phyloP scores from a whole-genome alignment of 2,329 filamentous ascomycete genomes.

The Lachnellula suecica region DNA sequence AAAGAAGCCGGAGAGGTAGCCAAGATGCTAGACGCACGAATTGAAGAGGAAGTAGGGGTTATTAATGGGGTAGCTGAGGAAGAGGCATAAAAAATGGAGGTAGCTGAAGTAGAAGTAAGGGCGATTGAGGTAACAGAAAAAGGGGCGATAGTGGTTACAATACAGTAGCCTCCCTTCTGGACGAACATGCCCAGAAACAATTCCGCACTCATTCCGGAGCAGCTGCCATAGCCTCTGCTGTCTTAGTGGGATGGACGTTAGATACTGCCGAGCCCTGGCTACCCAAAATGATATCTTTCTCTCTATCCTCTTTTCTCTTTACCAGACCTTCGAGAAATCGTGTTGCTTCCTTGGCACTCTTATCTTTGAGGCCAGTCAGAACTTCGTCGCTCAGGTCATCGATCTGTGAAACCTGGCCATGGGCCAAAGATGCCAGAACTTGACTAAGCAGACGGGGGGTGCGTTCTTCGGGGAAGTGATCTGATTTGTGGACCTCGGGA shows the following conservation, averaged over 20 bases:
- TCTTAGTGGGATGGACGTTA: conserved; percentile 9
- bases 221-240: conserved; percentile 10
- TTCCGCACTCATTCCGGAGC: conserved; percentile 10
- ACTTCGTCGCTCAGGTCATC: conserved; percentile 8
- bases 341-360: conserved; percentile 10
- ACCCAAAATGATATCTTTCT: conserved; percentile 8
- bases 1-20: too few species aligned
- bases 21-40: too few species aligned
- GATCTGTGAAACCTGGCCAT: conserved; percentile 14
- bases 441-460: conserved; percentile 12
- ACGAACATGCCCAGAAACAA: conserved; percentile 8
- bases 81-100: too few species aligned
- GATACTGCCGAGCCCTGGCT: conserved; percentile 10
- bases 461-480: conserved; percentile 13
- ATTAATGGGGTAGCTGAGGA: too few species aligned
- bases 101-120: too few species aligned
- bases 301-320: conserved; percentile 5
- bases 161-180: conserved; percentile 8
- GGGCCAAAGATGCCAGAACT: conserved; percentile 13
- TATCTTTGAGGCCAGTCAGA: conserved; percentile 10
- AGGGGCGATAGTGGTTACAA: too few species aligned
- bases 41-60: too few species aligned
- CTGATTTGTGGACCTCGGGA: conserved; percentile 11
- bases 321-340: conserved; percentile 7
- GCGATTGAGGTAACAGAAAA: too few species aligned